phyloP scores from a whole-genome alignment of 2,329 filamentous ascomycete species.

The Westerdykella sp. region DNA sequence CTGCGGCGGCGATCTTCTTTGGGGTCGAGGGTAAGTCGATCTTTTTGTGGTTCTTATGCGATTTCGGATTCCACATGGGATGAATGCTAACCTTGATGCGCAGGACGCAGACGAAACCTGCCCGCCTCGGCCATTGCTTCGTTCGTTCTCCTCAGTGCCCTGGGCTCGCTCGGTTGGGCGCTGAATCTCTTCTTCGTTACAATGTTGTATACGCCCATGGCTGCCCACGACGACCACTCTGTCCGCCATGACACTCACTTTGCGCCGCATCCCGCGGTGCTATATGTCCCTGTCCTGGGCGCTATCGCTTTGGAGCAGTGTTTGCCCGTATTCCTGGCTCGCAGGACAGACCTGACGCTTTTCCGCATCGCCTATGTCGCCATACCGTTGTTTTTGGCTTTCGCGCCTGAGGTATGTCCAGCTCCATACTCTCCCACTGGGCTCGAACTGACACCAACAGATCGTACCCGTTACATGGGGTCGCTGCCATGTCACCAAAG shows the following conservation, averaged over 20 bases:
- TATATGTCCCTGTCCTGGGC: slow-evolving; percentile 40
- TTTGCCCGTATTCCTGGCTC: slow-evolving; percentile 20
- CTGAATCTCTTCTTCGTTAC: slow-evolving; percentile 59
- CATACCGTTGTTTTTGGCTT: slow-evolving; percentile 33
- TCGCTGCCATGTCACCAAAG: slow-evolving; percentile 38
- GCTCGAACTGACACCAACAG: slow-evolving; percentile 13
- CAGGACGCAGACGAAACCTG: slow-evolving; percentile 50
- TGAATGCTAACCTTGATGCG: slow-evolving; percentile 2
- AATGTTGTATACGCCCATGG: slow-evolving; percentile 51
- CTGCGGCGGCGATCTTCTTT: slow-evolving; percentile 53
- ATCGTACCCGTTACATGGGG: slow-evolving; percentile 48
- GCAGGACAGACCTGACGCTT: slow-evolving; percentile 17
- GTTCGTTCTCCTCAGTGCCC: slow-evolving; percentile 54
- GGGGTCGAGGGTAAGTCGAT: slow-evolving; percentile 48
- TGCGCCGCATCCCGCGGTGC: slow-evolving; percentile 27
- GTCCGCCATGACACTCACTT: slow-evolving; percentile 26
- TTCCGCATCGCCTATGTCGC: slow-evolving; percentile 22
- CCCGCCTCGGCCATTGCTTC: slow-evolving; percentile 45
- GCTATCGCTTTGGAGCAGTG: slow-evolving; percentile 45
- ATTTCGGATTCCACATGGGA: neutral
- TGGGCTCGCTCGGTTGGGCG: slow-evolving; percentile 55
- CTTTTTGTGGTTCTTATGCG: neutral
- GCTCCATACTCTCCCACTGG: neutral
- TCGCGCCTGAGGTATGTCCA: slow-evolving; percentile 25
- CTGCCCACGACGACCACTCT: slow-evolving; percentile 34